Conservation (phyloP, 768 basidiomycete species). For the Panellus pusillus region DNA sequence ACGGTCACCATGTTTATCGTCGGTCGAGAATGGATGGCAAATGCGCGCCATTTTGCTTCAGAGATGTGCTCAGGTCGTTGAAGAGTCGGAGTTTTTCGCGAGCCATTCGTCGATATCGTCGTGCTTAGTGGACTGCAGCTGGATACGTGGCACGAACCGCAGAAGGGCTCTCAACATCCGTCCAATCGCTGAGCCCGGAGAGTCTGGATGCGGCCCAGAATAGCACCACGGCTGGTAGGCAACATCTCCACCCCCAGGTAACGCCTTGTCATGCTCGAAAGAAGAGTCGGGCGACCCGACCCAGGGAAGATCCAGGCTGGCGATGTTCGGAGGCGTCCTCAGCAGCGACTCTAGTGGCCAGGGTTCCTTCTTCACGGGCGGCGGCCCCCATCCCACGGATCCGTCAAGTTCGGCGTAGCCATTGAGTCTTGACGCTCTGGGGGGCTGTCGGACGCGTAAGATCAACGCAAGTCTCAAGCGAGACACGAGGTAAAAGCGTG, state of each 20-base stretch:
- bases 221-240: neutral
- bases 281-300: conserved; percentile 1
- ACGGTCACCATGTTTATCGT: conserved; percentile 10
- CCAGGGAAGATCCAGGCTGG: conserved; percentile 1
- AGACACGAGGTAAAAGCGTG: too few species aligned
- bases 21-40: conserved; percentile 13
- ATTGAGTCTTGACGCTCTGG: too few species aligned
- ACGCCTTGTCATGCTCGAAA: neutral
- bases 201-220: neutral
- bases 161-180: neutral
- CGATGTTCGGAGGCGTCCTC: conserved; percentile 1
- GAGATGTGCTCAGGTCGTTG: neutral
- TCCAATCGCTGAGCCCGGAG: neutral
- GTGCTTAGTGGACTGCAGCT: neutral
- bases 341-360: neutral
- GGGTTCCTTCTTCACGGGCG: neutral
- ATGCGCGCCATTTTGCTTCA: conserved; percentile 10
- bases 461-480: too few species aligned
- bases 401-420: too few species aligned
- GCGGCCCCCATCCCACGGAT: too few species aligned
- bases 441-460: too few species aligned
- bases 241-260: neutral
- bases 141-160: neutral
- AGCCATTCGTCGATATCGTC: neutral
- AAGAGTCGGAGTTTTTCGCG: neutral